Evolutionary conservation across 2,329 filamentous ascomycete genomes (phyloP).

Genomic region (Fusarium zealandicum): DNA sequence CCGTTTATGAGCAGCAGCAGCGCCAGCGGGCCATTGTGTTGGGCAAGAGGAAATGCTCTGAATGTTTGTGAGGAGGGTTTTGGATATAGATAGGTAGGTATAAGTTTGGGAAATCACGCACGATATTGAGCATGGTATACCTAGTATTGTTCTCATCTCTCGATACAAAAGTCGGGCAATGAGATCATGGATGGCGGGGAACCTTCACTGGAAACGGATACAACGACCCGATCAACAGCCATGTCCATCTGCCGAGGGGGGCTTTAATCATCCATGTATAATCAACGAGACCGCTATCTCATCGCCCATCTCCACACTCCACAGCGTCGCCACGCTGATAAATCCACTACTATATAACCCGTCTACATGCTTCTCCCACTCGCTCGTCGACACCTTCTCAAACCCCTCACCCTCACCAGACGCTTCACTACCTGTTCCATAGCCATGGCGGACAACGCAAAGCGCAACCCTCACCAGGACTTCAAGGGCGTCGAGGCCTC

Average conservation of each 20-base stretch:
- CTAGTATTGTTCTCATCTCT: too few species aligned
- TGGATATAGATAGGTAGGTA: too few species aligned
- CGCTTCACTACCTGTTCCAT: constrained; percentile 16
- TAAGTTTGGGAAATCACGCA: too few species aligned
- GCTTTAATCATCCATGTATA: constrained; percentile 35
- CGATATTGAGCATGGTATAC: too few species aligned
- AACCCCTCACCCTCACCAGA: constrained; percentile 12
- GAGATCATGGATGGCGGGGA: not conserved
- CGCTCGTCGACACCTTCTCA: not conserved
- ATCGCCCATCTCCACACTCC: constrained; percentile 20
- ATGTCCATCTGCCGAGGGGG: not conserved
- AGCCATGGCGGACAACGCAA: constrained; percentile 45
- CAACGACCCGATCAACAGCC: not conserved
- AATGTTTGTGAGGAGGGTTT: too few species aligned
- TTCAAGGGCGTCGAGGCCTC: constrained; percentile 76
- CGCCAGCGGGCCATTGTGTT: too few species aligned
- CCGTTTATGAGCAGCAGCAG: too few species aligned
- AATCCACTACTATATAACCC: not conserved
- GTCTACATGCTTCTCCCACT: not conserved
- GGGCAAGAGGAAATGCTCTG: too few species aligned
- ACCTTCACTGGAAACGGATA: not conserved
- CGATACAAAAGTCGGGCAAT: not conserved
- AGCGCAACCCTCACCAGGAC: constrained; percentile 70
- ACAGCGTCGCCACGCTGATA: constrained; percentile 8
- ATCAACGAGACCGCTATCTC: constrained; percentile 2